A percentile compares a stretch with the other conserved stretches of the same genome.
phyloP scores from a whole-genome alignment of 495 filamentous ascomycete genomes.

The Aspergillus campestris region DNA sequence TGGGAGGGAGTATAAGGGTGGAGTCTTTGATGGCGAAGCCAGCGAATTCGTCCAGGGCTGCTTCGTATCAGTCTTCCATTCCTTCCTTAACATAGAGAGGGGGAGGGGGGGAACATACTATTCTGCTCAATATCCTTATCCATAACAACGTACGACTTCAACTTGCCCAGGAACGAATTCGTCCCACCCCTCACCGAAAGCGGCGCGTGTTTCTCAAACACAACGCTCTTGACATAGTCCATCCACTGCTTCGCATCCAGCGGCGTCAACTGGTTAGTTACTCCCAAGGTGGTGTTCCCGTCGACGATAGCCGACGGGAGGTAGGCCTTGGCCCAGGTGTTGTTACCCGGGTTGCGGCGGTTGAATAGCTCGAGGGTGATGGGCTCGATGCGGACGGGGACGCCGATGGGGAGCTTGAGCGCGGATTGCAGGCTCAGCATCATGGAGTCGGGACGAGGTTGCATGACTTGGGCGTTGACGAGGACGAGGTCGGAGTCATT shows the following conservation, averaged over 20 bases:
- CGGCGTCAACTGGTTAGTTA: slow-evolving; percentile 14
- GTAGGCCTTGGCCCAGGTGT: slow-evolving; percentile 18
- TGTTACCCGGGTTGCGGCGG: slow-evolving; percentile 15
- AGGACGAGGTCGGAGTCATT: slow-evolving; percentile 31
- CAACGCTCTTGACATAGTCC: slow-evolving; percentile 25
- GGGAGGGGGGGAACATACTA: slow-evolving; percentile 13
- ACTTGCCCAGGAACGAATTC: slow-evolving; percentile 25
- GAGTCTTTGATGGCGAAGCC: slow-evolving; percentile 21
- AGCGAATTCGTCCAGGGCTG: slow-evolving; percentile 23
- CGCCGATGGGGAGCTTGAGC: slow-evolving; percentile 25
- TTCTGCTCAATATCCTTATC: slow-evolving; percentile 29
- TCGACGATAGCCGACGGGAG: slow-evolving; percentile 21
- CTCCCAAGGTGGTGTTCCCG: slow-evolving; percentile 29
- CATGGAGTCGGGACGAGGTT: slow-evolving; percentile 25
- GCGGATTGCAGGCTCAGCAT: slow-evolving; percentile 26
- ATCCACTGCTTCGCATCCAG: slow-evolving; percentile 22
- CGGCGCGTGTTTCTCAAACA: slow-evolving; percentile 20
- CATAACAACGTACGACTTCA: slow-evolving; percentile 28
- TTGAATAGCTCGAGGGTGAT: slow-evolving; percentile 27
- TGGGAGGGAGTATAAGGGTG: slow-evolving; percentile 13
- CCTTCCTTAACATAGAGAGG: neutral
- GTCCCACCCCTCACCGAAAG: slow-evolving; percentile 25
- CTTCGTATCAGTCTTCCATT: slow-evolving; percentile 2
- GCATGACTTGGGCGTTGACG: slow-evolving; percentile 24
- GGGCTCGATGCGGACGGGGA: slow-evolving; percentile 32